Evolutionary conservation across 257 asterid species (phyloP).

Genomic region (Oldenlandia corymbosa): DNA sequence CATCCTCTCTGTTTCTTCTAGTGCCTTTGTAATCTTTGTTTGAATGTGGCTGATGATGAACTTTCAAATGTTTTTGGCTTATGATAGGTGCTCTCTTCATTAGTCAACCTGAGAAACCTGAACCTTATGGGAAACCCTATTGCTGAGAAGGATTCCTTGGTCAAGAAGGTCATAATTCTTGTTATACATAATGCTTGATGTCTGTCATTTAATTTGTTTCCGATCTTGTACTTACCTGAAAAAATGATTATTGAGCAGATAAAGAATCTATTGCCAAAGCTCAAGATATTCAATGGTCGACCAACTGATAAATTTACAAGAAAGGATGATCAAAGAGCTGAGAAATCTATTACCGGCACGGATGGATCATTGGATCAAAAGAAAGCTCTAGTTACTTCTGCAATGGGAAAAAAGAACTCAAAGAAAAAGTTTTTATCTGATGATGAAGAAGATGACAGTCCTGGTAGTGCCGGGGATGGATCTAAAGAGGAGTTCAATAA

Average conservation of each 20-base stretch:
- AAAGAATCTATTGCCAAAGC: slow-evolving; percentile 53
- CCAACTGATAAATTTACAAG: slow-evolving; percentile 43
- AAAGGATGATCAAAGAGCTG: slow-evolving; percentile 34
- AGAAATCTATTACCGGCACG: slow-evolving; percentile 16
- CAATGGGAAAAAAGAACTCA: slow-evolving; percentile 19
- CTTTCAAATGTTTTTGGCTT: slow-evolving; percentile 8
- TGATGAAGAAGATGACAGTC: slow-evolving; percentile 20
- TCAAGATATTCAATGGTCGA: slow-evolving; percentile 56
- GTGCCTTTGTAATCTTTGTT: not conserved
- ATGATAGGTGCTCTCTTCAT: slow-evolving; percentile 61
- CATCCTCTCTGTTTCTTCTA: slow-evolving; percentile 5
- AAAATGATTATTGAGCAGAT: slow-evolving; percentile 43
- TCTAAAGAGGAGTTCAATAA: slow-evolving; percentile 16
- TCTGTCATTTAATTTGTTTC: not conserved
- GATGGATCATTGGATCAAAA: slow-evolving; percentile 12
- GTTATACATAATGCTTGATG: slow-evolving; percentile 4
- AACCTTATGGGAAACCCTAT: slow-evolving; percentile 89
- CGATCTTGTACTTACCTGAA: slow-evolving; percentile 16
- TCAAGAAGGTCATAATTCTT: slow-evolving; percentile 47
- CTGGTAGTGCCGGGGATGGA: slow-evolving; percentile 15
- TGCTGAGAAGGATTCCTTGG: slow-evolving; percentile 58
- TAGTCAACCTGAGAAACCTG: slow-evolving; percentile 62
- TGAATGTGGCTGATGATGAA: not conserved
- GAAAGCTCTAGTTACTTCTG: slow-evolving; percentile 14
- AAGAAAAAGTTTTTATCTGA: slow-evolving; percentile 15